phyloP scores from a whole-genome alignment of 78 protist species.

The Isochrysis galbana region DNA sequence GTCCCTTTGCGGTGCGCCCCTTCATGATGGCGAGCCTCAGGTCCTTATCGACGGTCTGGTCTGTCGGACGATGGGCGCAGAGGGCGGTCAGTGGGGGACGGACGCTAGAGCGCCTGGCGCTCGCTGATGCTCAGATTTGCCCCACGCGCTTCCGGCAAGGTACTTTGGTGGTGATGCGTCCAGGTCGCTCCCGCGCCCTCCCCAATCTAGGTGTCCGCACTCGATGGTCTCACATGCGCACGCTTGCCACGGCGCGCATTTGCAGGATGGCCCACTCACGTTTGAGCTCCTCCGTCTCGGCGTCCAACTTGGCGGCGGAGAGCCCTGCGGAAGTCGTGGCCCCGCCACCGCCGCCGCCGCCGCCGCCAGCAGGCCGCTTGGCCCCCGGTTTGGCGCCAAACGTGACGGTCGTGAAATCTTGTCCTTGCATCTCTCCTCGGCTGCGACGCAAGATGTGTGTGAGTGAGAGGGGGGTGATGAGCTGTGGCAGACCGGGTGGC shows the following conservation, averaged over 20 bases:
- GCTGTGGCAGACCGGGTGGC: too few relatives aligned
- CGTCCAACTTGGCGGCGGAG: not conserved
- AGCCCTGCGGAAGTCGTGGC: not conserved
- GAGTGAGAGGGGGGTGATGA: too few relatives aligned
- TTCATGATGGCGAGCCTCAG: constrained; percentile 31
- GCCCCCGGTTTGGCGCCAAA: not conserved
- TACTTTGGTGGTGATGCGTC: too few relatives aligned
- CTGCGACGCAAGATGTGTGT: too few relatives aligned
- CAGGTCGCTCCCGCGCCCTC: too few relatives aligned
- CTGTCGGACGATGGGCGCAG: not conserved
- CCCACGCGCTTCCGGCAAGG: too few relatives aligned
- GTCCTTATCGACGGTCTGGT: not conserved
- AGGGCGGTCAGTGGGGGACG: not conserved
- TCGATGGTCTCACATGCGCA: too few relatives aligned
- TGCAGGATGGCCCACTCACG: not conserved
- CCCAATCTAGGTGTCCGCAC: too few relatives aligned
- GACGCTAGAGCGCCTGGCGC: not conserved
- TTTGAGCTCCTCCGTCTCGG: not conserved
- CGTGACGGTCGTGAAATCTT: not conserved
- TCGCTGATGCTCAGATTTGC: too few relatives aligned
- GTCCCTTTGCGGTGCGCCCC: constrained; percentile 40
- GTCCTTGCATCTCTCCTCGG: not conserved
- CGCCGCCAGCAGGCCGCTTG: not conserved
- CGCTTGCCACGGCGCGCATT: too few relatives aligned
- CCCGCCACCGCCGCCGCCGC: not conserved